These are phyloP conservation scores for Citrus sp. DNA, from an alignment of 345 rosid genomes.

Conservation along the genomic window DNA sequence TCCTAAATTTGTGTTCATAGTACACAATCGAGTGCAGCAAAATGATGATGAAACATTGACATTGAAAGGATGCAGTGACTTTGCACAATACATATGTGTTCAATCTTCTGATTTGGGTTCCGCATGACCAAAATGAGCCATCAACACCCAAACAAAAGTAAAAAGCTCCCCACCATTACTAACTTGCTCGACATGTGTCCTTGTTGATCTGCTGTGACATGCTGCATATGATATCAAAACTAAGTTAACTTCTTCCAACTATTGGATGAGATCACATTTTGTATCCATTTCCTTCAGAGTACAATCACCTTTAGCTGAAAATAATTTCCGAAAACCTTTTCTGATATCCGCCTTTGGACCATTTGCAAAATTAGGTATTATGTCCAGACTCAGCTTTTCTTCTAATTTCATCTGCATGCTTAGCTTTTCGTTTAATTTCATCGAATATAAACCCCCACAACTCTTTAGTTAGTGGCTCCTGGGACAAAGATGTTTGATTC, in stretches of 20 bases:
- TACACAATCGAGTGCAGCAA: too few relatives aligned
- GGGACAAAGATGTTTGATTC: too few relatives aligned
- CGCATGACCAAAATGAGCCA: slow-evolving; percentile 69
- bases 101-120: slow-evolving; percentile 42
- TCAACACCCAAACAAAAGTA: slow-evolving; percentile 62
- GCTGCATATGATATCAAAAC: slow-evolving; percentile 54
- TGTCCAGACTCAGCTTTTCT: too few relatives aligned
- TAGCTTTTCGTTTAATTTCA: not conserved
- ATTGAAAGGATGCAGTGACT: too few relatives aligned
- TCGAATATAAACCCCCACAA: not conserved
- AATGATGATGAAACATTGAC: too few relatives aligned
- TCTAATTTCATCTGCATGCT: too few relatives aligned
- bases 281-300: not conserved
- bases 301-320: slow-evolving; percentile 58
- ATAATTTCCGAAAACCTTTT: slow-evolving; percentile 26
- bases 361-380: too few relatives aligned
- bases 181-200: slow-evolving; percentile 53
- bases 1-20: too few relatives aligned
- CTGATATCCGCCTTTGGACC: too few relatives aligned
- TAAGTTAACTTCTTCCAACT: not conserved
- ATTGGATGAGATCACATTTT: too few relatives aligned
- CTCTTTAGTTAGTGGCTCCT: too few relatives aligned
- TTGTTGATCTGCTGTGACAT: slow-evolving; percentile 42
- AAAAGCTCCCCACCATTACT: slow-evolving; percentile 70
- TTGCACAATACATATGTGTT: too few relatives aligned